Conservation (phyloP, 108 stramenopile species). For the Discostella stelligeroides region DNA sequence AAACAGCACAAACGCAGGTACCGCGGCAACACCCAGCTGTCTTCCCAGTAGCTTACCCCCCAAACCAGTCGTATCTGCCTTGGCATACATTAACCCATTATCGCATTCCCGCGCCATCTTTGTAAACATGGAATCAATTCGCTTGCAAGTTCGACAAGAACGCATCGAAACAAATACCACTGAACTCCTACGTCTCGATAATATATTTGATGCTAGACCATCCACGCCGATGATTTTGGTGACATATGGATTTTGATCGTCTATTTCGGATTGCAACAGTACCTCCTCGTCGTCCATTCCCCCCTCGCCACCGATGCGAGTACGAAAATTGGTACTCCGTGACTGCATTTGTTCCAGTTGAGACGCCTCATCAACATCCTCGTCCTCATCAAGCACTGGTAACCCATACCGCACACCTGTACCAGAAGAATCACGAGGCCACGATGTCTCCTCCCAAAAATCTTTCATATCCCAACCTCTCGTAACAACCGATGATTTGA, state of each 20-base stretch:
- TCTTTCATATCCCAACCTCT: conserved; percentile 73
- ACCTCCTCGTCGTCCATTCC: conserved; percentile 39
- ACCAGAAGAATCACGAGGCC: conserved; percentile 81
- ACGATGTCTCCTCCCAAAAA: conserved; percentile 83
- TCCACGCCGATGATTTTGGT: conserved; percentile 58
- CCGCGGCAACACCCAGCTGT: conserved; percentile 65
- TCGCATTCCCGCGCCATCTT: conserved; percentile 67
- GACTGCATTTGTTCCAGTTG: conserved; percentile 32
- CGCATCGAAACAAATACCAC: conserved; percentile 78
- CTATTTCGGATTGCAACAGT: conserved; percentile 22
- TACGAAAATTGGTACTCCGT: conserved; percentile 7
- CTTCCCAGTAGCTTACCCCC: conserved; percentile 68
- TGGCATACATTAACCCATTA: conserved; percentile 66
- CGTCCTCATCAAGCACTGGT: conserved; percentile 59
- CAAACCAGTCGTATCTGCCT: conserved; percentile 70
- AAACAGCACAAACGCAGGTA: conserved; percentile 82
- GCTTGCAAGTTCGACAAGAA: conserved; percentile 81
- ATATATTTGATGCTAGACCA: conserved; percentile 61
- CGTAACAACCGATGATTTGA: conserved; percentile 21
- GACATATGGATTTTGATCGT: conserved; percentile 63
- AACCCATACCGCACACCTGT: conserved; percentile 74
- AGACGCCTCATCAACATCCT: conserved; percentile 54
- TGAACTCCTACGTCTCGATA: conserved; percentile 49
- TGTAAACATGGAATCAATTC: conserved; percentile 63
- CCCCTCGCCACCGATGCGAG: conserved; percentile 14